These are phyloP conservation scores for Apiotrichum laibachii DNA, from an alignment of 1,284 basidiomycete genomes.

Conservation along the genomic window DNA sequence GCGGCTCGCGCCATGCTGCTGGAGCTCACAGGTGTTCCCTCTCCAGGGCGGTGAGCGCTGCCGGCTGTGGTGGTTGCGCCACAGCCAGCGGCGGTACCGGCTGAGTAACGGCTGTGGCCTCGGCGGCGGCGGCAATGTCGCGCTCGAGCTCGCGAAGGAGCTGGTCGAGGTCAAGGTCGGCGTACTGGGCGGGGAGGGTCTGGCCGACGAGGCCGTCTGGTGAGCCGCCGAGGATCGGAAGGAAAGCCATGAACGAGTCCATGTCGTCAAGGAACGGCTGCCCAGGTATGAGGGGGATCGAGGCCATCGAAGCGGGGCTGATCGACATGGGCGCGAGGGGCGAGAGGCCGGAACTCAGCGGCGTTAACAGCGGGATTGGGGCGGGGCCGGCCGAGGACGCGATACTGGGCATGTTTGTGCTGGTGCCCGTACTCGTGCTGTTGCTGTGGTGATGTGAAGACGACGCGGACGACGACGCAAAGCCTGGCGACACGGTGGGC, in stretches of 20 bases:
- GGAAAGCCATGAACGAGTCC: neutral
- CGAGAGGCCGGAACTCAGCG: neutral
- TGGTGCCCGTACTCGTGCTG: neutral
- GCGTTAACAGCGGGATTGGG: neutral
- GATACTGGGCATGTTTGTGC: too few relatives aligned
- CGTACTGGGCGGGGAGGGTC: conserved; percentile 1
- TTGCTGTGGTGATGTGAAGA: neutral
- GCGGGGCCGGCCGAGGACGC: too few relatives aligned
- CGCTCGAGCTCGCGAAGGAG: neutral
- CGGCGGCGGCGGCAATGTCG: conserved; percentile 3
- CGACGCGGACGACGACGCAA: too few relatives aligned
- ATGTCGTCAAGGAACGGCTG: neutral
- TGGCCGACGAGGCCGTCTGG: neutral
- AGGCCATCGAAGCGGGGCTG: conserved; percentile 4
- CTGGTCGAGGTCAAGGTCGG: conserved; percentile 14
- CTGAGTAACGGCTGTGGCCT: neutral
- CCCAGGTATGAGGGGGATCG: neutral
- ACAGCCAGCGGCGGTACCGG: too few relatives aligned
- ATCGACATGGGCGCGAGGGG: neutral
- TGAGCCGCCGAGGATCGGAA: neutral
- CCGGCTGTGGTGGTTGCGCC: neutral
- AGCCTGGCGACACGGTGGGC: neutral
- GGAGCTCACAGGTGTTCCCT: conserved; percentile 19
- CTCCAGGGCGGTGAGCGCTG: neutral
- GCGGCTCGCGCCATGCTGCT: too few relatives aligned